Conservation (phyloP, 2,329 filamentous ascomycete genomes). For the Calcarisporium arbuscula region DNA sequence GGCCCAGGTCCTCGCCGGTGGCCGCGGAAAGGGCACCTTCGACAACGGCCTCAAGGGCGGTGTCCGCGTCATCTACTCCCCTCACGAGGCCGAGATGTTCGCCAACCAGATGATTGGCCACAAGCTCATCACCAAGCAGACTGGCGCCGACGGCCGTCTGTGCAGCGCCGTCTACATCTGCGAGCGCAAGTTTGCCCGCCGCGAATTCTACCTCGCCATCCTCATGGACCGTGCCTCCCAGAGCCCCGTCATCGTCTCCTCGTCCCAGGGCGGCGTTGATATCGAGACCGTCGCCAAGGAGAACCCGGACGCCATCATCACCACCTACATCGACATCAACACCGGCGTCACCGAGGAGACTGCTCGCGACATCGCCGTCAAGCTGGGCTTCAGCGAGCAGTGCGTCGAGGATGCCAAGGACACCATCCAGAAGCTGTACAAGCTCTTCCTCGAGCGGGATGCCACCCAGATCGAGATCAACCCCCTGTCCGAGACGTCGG, state of each 20-base stretch:
- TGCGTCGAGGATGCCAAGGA: conserved; percentile 93
- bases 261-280: conserved; percentile 98
- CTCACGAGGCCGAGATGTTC: conserved; percentile 93
- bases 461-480: conserved; percentile 99
- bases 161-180: conserved; percentile 99
- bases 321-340: conserved; percentile 90
- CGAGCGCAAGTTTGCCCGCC: conserved; percentile 98
- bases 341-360: conserved; percentile 93
- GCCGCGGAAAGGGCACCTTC: conserved; percentile 95
- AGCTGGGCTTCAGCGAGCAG: conserved; percentile 96
- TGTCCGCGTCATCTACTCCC: conserved; percentile 98
- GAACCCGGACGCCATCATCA: conserved; percentile 90
- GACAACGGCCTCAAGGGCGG: conserved; percentile 98
- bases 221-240: conserved; percentile 95
- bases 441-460: conserved; percentile 97
- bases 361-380: conserved; percentile 78
- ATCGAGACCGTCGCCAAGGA: conserved; percentile 99
- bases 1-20: conserved; percentile 96
- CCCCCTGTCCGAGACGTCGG: conserved; percentile 94
- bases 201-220: conserved; percentile 98
- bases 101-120: conserved; percentile 99
- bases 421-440: conserved; percentile 98
- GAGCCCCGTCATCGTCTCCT: conserved; percentile 91
- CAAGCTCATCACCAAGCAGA: conserved; percentile 99
- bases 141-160: conserved; percentile 83